Percentiles rank a stretch among this genome's conserved stretches.
phyloP scores from a whole-genome alignment of 768 basidiomycete genomes.

The Goffeauzyma gilvescens region DNA sequence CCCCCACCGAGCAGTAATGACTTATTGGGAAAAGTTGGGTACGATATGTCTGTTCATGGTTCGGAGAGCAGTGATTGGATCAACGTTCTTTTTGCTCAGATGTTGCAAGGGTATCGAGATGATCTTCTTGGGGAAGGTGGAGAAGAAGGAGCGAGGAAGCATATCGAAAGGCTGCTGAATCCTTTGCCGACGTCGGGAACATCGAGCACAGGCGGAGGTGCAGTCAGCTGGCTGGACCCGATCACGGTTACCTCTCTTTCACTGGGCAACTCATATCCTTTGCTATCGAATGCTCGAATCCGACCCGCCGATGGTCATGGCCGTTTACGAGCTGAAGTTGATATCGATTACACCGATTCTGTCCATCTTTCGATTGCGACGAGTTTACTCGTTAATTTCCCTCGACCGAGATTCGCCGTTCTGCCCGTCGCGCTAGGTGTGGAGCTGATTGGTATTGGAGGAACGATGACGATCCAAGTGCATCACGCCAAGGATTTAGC shows the following conservation, averaged over 20 bases:
- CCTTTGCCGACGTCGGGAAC: slow-evolving; percentile 35
- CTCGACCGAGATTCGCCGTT: slow-evolving; percentile 36
- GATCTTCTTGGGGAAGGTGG: slow-evolving; percentile 53
- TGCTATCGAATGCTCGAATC: slow-evolving; percentile 50
- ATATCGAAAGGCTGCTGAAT: slow-evolving; percentile 66
- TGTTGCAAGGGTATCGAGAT: slow-evolving; percentile 52
- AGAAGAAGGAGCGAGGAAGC: slow-evolving; percentile 60
- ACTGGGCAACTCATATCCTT: slow-evolving; percentile 62
- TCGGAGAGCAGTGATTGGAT: slow-evolving; percentile 80
- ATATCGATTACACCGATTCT: slow-evolving; percentile 64
- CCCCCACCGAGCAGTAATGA: slow-evolving; percentile 21
- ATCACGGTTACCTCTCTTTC: slow-evolving; percentile 71
- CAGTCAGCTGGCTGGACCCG: slow-evolving; percentile 43
- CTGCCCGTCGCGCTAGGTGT: slow-evolving; percentile 52
- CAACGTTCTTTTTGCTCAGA: slow-evolving; percentile 66
- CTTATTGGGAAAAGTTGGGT: slow-evolving; percentile 30
- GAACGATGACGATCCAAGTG: slow-evolving; percentile 38
- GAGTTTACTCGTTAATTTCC: slow-evolving; percentile 35
- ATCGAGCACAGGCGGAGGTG: slow-evolving; percentile 3
- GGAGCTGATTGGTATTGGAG: slow-evolving; percentile 67
- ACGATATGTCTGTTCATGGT: slow-evolving; percentile 33
- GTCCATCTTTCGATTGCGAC: slow-evolving; percentile 44
- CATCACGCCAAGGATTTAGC: too few species aligned
- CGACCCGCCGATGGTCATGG: slow-evolving; percentile 35
- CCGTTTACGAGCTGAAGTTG: slow-evolving; percentile 49